Conservation (phyloP, 495 filamentous ascomycete genomes). For the Aspergillus ostianus region DNA sequence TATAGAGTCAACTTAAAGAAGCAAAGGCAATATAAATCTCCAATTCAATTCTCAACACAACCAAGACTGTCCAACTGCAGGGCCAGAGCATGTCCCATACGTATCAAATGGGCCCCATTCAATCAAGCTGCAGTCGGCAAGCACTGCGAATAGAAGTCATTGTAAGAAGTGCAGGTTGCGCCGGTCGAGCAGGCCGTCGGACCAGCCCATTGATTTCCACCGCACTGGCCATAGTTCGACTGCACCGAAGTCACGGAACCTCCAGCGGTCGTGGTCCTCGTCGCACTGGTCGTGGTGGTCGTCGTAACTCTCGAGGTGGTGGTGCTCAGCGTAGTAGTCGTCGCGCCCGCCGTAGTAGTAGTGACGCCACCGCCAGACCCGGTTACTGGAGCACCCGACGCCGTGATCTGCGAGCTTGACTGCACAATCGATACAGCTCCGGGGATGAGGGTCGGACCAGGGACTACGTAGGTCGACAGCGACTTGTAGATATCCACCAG, state of each 20-base stretch:
- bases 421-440: conserved; percentile 28
- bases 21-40: no score
- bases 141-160: conserved; percentile 54
- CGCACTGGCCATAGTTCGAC: conserved; percentile 47
- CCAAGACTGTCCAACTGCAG: no score
- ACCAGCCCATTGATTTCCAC: conserved; percentile 46
- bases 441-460: conserved; percentile 45
- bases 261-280: conserved; percentile 12
- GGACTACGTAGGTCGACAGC: conserved; percentile 47
- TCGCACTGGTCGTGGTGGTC: conserved; percentile 6
- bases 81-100: no score
- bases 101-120: not conserved
- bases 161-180: conserved; percentile 41
- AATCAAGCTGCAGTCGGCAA: conserved; percentile 18
- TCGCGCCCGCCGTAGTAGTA: conserved; percentile 2
- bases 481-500: conserved; percentile 58
- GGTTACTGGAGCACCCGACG: conserved; percentile 24
- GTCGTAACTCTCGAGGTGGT: conserved; percentile 9
- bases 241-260: conserved; percentile 19
- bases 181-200: conserved; percentile 42
- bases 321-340: conserved; percentile 7
- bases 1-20: no score
- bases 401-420: conserved; percentile 23
- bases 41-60: not conserved
- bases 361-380: conserved; percentile 8